Conservation (phyloP, 495 filamentous ascomycete genomes). For the Aspergillus diversus region DNA sequence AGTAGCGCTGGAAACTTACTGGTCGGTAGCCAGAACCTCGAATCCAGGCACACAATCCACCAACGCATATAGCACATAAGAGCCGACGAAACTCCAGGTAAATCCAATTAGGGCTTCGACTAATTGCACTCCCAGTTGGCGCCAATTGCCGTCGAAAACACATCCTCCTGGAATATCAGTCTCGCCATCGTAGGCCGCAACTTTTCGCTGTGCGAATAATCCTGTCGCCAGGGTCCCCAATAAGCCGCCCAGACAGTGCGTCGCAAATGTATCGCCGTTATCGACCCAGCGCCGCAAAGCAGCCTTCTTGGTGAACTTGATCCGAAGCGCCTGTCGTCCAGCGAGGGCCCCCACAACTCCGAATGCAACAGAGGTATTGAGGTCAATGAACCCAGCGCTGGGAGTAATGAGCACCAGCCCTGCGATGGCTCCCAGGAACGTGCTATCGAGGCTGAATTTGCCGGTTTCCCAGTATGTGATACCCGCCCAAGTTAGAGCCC, state of each 20-base stretch:
- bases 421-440: slow-evolving; percentile 54
- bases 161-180: slow-evolving; percentile 42
- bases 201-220: slow-evolving; percentile 40
- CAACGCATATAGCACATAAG: slow-evolving; percentile 33
- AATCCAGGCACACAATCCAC: slow-evolving; percentile 40
- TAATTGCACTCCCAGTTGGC: slow-evolving; percentile 58
- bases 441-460: slow-evolving; percentile 50
- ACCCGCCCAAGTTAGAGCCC: slow-evolving; percentile 50
- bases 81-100: slow-evolving; percentile 39
- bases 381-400: slow-evolving; percentile 48
- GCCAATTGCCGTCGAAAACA: slow-evolving; percentile 54
- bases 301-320: slow-evolving; percentile 49
- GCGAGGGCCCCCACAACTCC: slow-evolving; percentile 45
- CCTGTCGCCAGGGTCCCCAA: slow-evolving; percentile 43
- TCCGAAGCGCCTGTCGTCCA: slow-evolving; percentile 50
- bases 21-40: slow-evolving; percentile 36
- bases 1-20: slow-evolving; percentile 24
- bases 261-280: slow-evolving; percentile 51
- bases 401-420: slow-evolving; percentile 56
- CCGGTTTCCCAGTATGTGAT: slow-evolving; percentile 50
- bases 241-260: slow-evolving; percentile 49
- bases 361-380: slow-evolving; percentile 48
- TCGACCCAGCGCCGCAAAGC: slow-evolving; percentile 43
- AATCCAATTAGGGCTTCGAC: slow-evolving; percentile 46
- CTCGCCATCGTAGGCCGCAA: slow-evolving; percentile 46